Base-by-base conservation (phyloP, 2,329 filamentous ascomycete species). In the Diaporthe destruens region DNA sequence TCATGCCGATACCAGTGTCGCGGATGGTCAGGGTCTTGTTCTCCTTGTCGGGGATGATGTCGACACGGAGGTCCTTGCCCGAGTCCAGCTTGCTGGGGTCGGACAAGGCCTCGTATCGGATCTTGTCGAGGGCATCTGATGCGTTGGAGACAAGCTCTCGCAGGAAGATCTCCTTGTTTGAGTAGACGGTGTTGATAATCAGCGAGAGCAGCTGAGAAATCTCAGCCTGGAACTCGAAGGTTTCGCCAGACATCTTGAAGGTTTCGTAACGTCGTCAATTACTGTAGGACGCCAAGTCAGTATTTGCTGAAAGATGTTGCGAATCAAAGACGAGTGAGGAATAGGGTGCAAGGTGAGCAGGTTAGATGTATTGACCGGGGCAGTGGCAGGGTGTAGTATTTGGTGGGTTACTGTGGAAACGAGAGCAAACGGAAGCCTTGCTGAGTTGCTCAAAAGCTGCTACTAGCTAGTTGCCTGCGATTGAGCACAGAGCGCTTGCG, bases 131-230 rank as follows among this genome's bases (percentile, higher is more conserved):
- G 75, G 96, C 96, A 93, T 99, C 96, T 81, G 96, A 98, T 83
- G 93, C 93, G 88, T 99, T 99, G 88, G 96, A 98, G 82, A 99
- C 94, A 80, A 99, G 84, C 88, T 99, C 96, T 93, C 96, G 90
- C 81, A 99, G 88, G 92, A 99, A 99, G 84, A 99, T 98, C 88
- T 98, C 96, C 91, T 99, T 99, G 93, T 99, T 99, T 80, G 95
- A 98, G 91, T 98, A 99, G 89, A 99, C 96, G 78, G 96, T 98
- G 94, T 99, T 99, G 91, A 99, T 99, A 88, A 99, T 99, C 85
- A 99, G 94, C 80, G 93, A 95, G 84, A 99, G 93, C 78, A 99
- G 94, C 94, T 99, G 96, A 93, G 96, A 98, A 85, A 99, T 99
- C 94, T 99, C 96, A 93, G 96, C 96, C 93, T 99, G 96, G 90